Conservation (phyloP, 257 asterid genomes). For the Solanum lycopersicoides region DNA sequence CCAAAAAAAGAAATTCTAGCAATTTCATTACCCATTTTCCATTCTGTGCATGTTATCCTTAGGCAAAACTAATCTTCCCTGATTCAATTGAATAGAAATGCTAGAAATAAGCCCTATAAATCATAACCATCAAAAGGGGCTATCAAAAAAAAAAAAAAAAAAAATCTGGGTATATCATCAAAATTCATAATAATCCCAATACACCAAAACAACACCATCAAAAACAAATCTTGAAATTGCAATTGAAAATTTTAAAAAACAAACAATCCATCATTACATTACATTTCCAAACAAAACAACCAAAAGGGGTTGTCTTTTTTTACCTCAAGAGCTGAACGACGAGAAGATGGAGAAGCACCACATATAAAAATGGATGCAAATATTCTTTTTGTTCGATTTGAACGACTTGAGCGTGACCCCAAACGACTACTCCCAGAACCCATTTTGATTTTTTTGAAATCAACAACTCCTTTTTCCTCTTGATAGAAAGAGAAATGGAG, state of each 20-base stretch:
- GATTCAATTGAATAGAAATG: background rate
- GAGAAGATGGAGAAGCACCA: slow-evolving; percentile 21
- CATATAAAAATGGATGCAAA: slow-evolving; percentile 19
- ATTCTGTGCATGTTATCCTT: background rate
- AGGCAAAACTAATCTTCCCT: background rate
- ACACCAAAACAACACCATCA: background rate
- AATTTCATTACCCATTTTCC: background rate
- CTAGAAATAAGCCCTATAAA: background rate
- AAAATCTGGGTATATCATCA: background rate
- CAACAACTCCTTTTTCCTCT: background rate
- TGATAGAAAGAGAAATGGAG: background rate
- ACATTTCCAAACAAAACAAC: background rate
- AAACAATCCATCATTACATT: background rate
- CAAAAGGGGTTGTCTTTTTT: background rate
- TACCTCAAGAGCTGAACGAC: slow-evolving; percentile 12
- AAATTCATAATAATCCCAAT: background rate
- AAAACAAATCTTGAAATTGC: background rate
- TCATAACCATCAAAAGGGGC: background rate
- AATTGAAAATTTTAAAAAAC: background rate
- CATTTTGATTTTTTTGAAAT: slow-evolving; percentile 6
- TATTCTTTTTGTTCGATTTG: slow-evolving; percentile 9
- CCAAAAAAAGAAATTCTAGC: background rate
- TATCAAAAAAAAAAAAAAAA: too few species aligned
- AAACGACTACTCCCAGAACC: slow-evolving; percentile 22
- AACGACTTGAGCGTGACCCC: background rate